These are phyloP conservation scores for Aspergillus unguis DNA, from an alignment of 2,329 filamentous ascomycete genomes.

Conservation along the genomic window DNA sequence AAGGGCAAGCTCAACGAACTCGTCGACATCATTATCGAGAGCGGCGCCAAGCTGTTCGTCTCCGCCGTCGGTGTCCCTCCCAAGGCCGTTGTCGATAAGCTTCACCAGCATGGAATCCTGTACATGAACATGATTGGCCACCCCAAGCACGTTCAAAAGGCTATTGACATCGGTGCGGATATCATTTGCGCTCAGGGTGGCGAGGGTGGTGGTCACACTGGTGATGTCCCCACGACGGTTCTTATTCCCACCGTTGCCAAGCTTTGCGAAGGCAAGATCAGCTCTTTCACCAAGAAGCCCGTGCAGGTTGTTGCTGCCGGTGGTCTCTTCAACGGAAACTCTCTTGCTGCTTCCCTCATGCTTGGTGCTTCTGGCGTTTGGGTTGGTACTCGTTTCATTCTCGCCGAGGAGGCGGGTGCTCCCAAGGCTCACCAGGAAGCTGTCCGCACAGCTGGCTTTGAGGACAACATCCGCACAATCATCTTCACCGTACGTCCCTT, in stretches of 20 bases:
- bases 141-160: constrained; percentile 98
- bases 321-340: constrained; percentile 89
- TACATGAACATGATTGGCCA: constrained; percentile 99
- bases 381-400: constrained; percentile 94
- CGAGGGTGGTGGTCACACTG: constrained; percentile 94
- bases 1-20: constrained; percentile 96
- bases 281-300: constrained; percentile 77
- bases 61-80: constrained; percentile 94
- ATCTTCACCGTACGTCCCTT: constrained; percentile 72
- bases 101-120: constrained; percentile 81
- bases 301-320: constrained; percentile 93
- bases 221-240: constrained; percentile 85
- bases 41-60: constrained; percentile 88
- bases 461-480: constrained; percentile 94
- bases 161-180: constrained; percentile 84
- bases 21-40: constrained; percentile 87
- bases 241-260: constrained; percentile 91
- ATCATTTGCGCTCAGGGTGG: constrained; percentile 98
- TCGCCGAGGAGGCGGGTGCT: constrained; percentile 90
- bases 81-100: constrained; percentile 79
- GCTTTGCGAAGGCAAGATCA: constrained; percentile 74
- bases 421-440: constrained; percentile 93
- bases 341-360: constrained; percentile 84
- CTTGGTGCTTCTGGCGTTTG: constrained; percentile 90
- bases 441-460: constrained; percentile 83